Evolutionary conservation across 2,329 filamentous ascomycete genomes (phyloP).

Genomic region (Xylariomycetidae sp.): DNA sequence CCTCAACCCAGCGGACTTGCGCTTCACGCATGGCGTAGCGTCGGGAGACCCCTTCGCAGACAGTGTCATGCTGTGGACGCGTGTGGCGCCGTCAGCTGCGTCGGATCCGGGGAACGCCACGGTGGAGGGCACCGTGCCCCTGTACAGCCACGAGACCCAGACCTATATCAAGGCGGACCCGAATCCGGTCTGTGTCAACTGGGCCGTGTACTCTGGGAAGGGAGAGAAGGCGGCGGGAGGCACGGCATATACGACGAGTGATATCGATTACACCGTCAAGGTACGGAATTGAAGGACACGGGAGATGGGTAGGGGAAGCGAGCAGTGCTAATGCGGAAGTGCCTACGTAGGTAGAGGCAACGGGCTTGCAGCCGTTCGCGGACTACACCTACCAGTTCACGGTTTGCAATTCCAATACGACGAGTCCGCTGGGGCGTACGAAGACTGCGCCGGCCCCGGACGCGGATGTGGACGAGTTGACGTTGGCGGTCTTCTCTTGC

Average conservation of each 20-base stretch:
- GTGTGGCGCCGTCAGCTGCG: slow-evolving; percentile 37
- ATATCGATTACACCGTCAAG: slow-evolving; percentile 72
- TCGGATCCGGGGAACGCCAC: slow-evolving; percentile 41
- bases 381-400: slow-evolving; percentile 29
- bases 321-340: slow-evolving; percentile 1
- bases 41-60: slow-evolving; percentile 47
- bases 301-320: neutral
- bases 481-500: slow-evolving; percentile 28
- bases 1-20: slow-evolving; percentile 40
- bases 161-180: slow-evolving; percentile 36
- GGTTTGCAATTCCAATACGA: slow-evolving; percentile 25
- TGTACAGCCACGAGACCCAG: slow-evolving; percentile 43
- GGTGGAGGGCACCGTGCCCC: slow-evolving; percentile 34
- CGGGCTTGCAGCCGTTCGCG: slow-evolving; percentile 25
- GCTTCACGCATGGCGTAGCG: slow-evolving; percentile 59
- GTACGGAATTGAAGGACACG: slow-evolving; percentile 28
- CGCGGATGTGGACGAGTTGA: slow-evolving; percentile 22
- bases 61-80: slow-evolving; percentile 51
- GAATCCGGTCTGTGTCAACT: slow-evolving; percentile 60
- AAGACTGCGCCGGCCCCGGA: slow-evolving; percentile 27
- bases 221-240: slow-evolving; percentile 47
- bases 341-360: slow-evolving; percentile 46
- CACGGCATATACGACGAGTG: slow-evolving; percentile 61
- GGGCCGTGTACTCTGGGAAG: slow-evolving; percentile 47
- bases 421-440: slow-evolving; percentile 26